These are phyloP conservation scores for Beverwykella pulmonaria DNA, from an alignment of 495 filamentous ascomycete genomes.

Conservation along the genomic window DNA sequence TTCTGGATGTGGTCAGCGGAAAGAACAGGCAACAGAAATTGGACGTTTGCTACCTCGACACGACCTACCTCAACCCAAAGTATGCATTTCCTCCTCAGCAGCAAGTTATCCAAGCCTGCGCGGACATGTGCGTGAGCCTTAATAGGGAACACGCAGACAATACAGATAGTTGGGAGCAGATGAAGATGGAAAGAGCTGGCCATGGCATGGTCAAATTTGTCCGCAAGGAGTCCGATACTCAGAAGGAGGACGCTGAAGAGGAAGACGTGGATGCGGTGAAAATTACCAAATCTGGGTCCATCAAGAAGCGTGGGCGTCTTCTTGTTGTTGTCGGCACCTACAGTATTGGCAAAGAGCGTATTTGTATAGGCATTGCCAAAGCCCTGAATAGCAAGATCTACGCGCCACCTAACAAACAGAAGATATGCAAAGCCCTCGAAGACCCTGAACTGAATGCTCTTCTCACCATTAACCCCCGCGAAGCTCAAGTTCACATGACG, in stretches of 20 bases:
- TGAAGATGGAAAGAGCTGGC: constrained; percentile 54
- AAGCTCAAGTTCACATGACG: constrained; percentile 97
- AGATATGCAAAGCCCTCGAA: constrained; percentile 81
- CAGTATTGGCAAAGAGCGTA: constrained; percentile 95
- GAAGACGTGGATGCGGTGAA: constrained; percentile 42
- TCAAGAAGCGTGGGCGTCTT: constrained; percentile 61
- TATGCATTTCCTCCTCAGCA: constrained; percentile 92
- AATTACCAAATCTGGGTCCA: constrained; percentile 25
- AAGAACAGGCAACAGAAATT: constrained; percentile 79
- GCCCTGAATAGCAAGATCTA: constrained; percentile 90
- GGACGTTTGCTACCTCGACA: constrained; percentile 95
- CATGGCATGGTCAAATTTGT: constrained; percentile 68
- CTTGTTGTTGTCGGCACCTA: constrained; percentile 96
- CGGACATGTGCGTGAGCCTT: constrained; percentile 79
- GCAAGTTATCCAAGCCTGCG: constrained; percentile 82
- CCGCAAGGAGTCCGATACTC: constrained; percentile 42
- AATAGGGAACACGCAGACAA: constrained; percentile 59
- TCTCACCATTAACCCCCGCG: constrained; percentile 76
- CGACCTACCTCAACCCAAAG: constrained; percentile 92
- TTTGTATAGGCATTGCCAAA: constrained; percentile 87
- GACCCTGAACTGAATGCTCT: constrained; percentile 76
- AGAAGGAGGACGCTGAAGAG: constrained; percentile 40
- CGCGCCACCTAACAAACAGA: constrained; percentile 76
- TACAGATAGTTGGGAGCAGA: constrained; percentile 55
- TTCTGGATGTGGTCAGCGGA: constrained; percentile 66